These are phyloP conservation scores for Hagleromyces aurorensis DNA, from an alignment of 805 yeast genomes.

Conservation along the genomic window DNA sequence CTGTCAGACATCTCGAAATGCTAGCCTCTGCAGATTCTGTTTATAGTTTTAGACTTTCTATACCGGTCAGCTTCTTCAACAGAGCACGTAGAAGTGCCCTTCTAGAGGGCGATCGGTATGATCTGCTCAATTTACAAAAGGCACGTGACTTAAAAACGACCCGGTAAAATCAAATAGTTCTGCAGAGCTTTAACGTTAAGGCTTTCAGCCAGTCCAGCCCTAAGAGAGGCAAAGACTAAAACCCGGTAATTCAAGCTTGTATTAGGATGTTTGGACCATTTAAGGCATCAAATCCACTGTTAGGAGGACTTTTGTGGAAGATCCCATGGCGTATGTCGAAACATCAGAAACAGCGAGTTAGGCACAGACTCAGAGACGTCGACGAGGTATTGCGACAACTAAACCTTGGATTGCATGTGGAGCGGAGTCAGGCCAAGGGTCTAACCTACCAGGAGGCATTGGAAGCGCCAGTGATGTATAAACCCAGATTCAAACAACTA, in stretches of 20 bases:
- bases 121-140: too few species aligned
- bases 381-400: constrained; percentile 60
- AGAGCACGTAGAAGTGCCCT: too few species aligned
- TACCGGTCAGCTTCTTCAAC: too few species aligned
- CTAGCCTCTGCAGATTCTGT: too few species aligned
- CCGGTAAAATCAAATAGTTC: too few species aligned
- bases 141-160: too few species aligned
- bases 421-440: constrained; percentile 20
- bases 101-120: too few species aligned
- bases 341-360: constrained; percentile 74
- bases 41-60: too few species aligned
- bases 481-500: constrained; percentile 24
- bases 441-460: constrained; percentile 16
- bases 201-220: too few species aligned
- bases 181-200: too few species aligned
- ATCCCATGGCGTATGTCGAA: constrained; percentile 71
- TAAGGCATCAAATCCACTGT: constrained; percentile 18
- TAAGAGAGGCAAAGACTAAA: too few species aligned
- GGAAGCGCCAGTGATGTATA: constrained; percentile 10
- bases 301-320: constrained; percentile 43
- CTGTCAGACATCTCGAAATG: constrained; percentile 7
- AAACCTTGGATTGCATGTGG: constrained; percentile 26
- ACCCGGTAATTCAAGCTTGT: background rate
- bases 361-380: constrained; percentile 74
- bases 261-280: constrained; percentile 29